Conservation (phyloP, 2,329 filamentous ascomycete species). For the Penicillium olsonii region DNA sequence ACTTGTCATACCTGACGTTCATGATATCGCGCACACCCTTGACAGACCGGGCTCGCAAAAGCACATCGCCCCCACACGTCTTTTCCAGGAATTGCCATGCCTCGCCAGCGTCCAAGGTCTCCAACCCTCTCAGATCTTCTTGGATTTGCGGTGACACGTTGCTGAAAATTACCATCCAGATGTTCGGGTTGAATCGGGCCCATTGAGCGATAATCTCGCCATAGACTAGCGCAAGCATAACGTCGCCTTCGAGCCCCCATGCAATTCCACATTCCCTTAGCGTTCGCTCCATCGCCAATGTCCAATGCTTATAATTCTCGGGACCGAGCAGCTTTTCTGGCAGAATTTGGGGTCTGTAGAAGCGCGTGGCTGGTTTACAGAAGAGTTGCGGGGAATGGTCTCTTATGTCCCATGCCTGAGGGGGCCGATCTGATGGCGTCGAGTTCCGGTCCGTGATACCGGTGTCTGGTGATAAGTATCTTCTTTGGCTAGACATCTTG, state of each 20-base stretch:
- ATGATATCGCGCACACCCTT: constrained; percentile 2
- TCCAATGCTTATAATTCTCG: constrained; percentile 8
- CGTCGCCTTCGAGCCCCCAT: neutral
- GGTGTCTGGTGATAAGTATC: neutral
- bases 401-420: neutral
- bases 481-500: neutral
- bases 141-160: constrained; percentile 5
- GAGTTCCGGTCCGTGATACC: neutral
- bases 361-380: neutral
- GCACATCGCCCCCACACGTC: neutral
- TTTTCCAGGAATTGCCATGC: constrained; percentile 4
- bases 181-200: neutral
- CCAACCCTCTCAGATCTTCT: neutral
- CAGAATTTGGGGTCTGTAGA: neutral
- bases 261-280: neutral
- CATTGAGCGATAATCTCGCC: neutral
- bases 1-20: constrained; percentile 4
- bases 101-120: neutral
- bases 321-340: constrained; percentile 3
- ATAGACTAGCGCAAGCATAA: neutral
- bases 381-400: neutral
- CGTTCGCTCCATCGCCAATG: neutral
- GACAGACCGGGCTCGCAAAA: constrained; percentile 1
- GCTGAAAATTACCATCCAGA: constrained; percentile 3
- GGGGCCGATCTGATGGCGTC: neutral